Evolutionary conservation across 2,329 filamentous ascomycete species (phyloP), one percentile per base, ranked within the genome.

Genomic region (Fusarium acutatum): DNA sequence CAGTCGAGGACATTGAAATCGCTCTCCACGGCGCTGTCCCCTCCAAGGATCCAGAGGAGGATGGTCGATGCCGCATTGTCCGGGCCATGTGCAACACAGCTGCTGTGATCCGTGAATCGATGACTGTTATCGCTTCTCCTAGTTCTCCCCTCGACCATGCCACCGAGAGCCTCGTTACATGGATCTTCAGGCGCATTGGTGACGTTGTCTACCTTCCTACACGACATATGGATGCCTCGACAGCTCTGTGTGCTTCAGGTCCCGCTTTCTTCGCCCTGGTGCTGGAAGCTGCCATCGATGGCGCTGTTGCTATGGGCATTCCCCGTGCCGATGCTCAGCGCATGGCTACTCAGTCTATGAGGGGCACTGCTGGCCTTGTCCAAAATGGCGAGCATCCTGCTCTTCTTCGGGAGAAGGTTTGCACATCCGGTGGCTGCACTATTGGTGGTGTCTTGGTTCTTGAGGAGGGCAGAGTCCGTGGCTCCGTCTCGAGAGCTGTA

Each of bases 81-180:
- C 88, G 94, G 37, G 94, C 92, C 61, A 94, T 97, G 89, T 94
- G 94, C 75, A 97, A 97, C 84, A 95, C 93, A 0, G 94, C 94
- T 17, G 91, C 91, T 32, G 87, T 93, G 54, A 92, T 97, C 65
- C 85, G 93, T 52, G 92, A 97, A 82, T 91, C 89, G 75, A 96
- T 96, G 93, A 96, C 92, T 8, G 90, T 96, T 60, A 92, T 97
- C 74, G 91, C 90, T 53, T 90, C 87, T 50, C 86, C 87, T 12
- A 85, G 84, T 14, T 89, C 91, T 14, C 87, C 90, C 7, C 84
- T 94, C 20, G 84, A 87, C 10, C 79, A 85, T 3, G 82, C 85
- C 24, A 86, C 87, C 35, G 84, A 88, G 50, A 82, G 79, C 67
- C 86, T 95, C 17, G 88, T 94, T 24, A 90, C 88, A 35, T 95